Conservation (phyloP, 331 rosid genomes). For the Rosa hybrid region DNA sequence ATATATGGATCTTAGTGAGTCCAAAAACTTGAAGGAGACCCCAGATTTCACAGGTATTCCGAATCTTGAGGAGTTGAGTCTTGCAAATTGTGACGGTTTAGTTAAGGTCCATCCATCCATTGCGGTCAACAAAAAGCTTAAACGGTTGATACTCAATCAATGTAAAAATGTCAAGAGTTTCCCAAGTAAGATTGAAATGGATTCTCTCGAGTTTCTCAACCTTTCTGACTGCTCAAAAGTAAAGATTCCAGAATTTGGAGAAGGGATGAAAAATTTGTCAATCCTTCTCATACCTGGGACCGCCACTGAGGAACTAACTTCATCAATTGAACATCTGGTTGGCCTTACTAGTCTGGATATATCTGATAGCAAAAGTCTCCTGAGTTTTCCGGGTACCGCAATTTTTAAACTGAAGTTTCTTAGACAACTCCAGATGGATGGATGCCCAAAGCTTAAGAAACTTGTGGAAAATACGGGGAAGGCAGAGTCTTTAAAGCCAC, state of each 20-base stretch:
- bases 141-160: fast-evolving
- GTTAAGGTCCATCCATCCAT: background rate
- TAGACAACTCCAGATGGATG: fast-evolving
- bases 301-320: background rate
- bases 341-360: fast-evolving
- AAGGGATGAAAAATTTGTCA: background rate
- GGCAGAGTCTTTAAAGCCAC: no score
- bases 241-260: background rate
- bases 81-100: fast-evolving
- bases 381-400: background rate
- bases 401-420: no score
- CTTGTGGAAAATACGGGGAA: no score
- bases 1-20: fast-evolving
- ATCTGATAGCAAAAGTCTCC: background rate
- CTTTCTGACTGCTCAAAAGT: background rate
- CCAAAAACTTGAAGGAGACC: background rate
- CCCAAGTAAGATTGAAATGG: background rate
- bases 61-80: background rate
- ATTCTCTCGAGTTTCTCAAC: background rate
- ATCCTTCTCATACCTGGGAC: fast-evolving
- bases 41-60: background rate
- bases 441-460: background rate
- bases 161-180: background rate
- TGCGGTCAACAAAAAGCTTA: background rate
- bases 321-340: background rate